Base-by-base conservation (phyloP, 371 early-diverging fungal genomes). In the Mortierella sp. region DNA sequence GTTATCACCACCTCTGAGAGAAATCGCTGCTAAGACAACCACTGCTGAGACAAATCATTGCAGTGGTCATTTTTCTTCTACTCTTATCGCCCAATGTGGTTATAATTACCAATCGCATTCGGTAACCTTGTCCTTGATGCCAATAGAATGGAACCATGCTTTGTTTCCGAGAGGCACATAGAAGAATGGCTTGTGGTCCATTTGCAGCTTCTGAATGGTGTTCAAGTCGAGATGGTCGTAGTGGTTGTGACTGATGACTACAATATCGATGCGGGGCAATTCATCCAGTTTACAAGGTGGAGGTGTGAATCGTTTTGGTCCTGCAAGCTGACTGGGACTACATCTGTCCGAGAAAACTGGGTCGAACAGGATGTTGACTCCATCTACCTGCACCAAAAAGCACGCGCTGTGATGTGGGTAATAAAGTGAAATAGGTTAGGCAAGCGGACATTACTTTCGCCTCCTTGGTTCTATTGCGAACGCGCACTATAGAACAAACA, bases 81-180 rank as follows among this genome's bases (percentile, higher is more conserved):
- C n/a, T n/a, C n/a, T n/a, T n/a, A n/a, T n/a, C n/a, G n/a, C n/a
- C n/a, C n/a, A n/a, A n/a, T 38, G 42, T 38, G 1, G 42, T 3
- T 38, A 38, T 50, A 50, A 50, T 50, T 76, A 77, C 97, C 97
- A 96, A 86, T 96, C 97, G 55, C 91, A 89, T 72, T 96, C 94
- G 9, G 81, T 70, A 11, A 94, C 92, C 21, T 91, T 91, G 2
- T 89, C 80, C 24, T 82, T 80, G 75, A 92, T 91, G 10, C 91
- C 92, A 13, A 90, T 68, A 0, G 90, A 82, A 14, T 87, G 76
- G 38, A 96, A 93, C 91, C 94, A 94, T 4, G 77, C 47, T 52
- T 92, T 92, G 84, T 95, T 95, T 11, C 95, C 96, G 13, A 97
- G 89, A 21, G 97, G 96, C 4, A 95, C 95, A 78, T 92, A 94